phyloP scores from a whole-genome alignment of 495 filamentous ascomycete genomes.

The Xylaria curta region DNA sequence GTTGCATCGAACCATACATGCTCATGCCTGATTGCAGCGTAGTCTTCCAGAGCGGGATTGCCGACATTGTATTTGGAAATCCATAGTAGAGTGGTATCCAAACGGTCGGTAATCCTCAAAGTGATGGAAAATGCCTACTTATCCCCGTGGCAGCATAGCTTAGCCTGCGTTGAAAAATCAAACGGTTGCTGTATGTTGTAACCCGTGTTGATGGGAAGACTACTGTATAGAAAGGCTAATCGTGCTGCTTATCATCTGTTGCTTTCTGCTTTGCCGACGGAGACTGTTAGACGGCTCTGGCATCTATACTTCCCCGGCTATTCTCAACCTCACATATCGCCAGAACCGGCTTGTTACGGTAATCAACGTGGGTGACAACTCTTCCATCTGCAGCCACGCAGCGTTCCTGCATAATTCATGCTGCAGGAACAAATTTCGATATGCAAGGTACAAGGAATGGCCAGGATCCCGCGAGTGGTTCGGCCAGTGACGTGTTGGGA shows the following conservation, averaged over 20 bases:
- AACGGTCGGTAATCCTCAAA: constrained; percentile 20
- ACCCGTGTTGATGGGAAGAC: neutral
- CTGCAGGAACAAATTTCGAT: constrained; percentile 42
- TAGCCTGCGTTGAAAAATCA: constrained; percentile 12
- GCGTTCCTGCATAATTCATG: constrained; percentile 44
- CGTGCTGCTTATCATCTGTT: neutral
- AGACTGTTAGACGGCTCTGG: neutral
- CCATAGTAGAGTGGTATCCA: constrained; percentile 18
- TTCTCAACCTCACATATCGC: neutral
- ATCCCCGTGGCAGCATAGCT: neutral
- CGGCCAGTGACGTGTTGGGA: constrained; percentile 10
- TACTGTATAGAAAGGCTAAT: neutral
- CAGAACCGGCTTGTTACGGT: neutral
- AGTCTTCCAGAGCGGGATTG: constrained; percentile 18
- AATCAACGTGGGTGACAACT: constrained; percentile 18
- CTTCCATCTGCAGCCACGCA: constrained; percentile 27
- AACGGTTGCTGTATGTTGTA: neutral
- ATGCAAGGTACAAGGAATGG: constrained; percentile 44
- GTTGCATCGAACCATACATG: constrained; percentile 9
- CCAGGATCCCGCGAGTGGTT: constrained; percentile 25
- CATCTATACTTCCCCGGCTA: neutral
- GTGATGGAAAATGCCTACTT: neutral
- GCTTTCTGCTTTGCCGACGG: neutral
- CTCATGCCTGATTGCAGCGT: neutral
- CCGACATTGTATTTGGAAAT: constrained; percentile 22